Conservation (phyloP, 129 eudicot genomes). For the Tagetes patula region DNA sequence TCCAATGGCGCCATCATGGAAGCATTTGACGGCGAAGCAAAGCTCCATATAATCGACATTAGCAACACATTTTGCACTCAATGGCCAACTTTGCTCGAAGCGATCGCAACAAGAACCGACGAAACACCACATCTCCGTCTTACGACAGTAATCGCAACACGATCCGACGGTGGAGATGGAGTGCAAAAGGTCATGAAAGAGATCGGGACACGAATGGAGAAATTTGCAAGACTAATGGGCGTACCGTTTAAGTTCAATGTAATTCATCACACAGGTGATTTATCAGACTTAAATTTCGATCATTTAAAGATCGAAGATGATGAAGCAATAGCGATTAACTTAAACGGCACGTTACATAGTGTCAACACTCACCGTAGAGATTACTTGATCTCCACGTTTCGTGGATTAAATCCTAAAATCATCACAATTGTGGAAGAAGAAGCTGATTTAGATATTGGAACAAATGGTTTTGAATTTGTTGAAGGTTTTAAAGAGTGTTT, state of each 20-base stretch:
- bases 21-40: slow-evolving; percentile 69
- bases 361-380: slow-evolving; percentile 49
- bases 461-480: slow-evolving; percentile 58
- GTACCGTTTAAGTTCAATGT: slow-evolving; percentile 78
- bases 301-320: slow-evolving; percentile 58
- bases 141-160: slow-evolving; percentile 54
- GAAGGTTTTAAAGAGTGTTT: slow-evolving; percentile 76
- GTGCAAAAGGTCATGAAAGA: slow-evolving; percentile 78
- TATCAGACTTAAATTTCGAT: slow-evolving; percentile 51
- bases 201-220: slow-evolving; percentile 79
- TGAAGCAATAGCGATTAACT: slow-evolving; percentile 77
- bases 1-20: slow-evolving; percentile 89
- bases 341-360: slow-evolving; percentile 61
- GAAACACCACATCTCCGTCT: slow-evolving; percentile 81
- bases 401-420: slow-evolving; percentile 58
- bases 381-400: slow-evolving; percentile 43
- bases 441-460: slow-evolving; percentile 65
- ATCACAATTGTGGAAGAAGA: slow-evolving; percentile 83
- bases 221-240: slow-evolving; percentile 89
- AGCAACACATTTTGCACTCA: slow-evolving; percentile 88
- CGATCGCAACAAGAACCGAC: slow-evolving; percentile 76
- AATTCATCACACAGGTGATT: slow-evolving; percentile 65
- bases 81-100: slow-evolving; percentile 94
- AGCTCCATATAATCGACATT: slow-evolving; percentile 70
- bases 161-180: slow-evolving; percentile 19